A percentile compares a stretch with the other conserved stretches of the same genome.
Evolutionary conservation across 805 yeast species (phyloP).

Genomic region (Teunomyces gatunensis): DNA sequence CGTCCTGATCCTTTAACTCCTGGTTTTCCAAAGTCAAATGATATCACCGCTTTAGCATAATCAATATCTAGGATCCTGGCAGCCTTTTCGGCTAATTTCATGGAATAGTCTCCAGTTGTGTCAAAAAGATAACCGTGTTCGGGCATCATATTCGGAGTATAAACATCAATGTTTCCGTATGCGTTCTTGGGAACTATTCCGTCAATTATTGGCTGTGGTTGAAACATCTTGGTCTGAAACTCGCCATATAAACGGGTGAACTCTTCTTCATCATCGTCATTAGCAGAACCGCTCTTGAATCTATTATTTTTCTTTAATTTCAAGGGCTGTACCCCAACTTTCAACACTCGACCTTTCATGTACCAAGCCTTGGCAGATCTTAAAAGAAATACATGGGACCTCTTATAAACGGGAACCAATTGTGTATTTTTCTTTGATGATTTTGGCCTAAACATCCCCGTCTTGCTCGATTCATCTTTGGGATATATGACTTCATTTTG

Average conservation of each 20-base stretch:
- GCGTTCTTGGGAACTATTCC: conserved; percentile 75
- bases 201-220: conserved; percentile 62
- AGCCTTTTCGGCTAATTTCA: conserved; percentile 61
- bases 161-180: conserved; percentile 82
- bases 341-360: conserved; percentile 71
- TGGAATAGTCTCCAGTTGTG: conserved; percentile 21
- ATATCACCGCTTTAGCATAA: conserved; percentile 83
- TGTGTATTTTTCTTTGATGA: conserved; percentile 25
- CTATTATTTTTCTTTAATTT: conserved; percentile 39
- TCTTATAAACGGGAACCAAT: conserved; percentile 61
- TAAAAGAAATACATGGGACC: conserved; percentile 61
- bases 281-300: conserved; percentile 18
- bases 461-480: conserved; percentile 47
- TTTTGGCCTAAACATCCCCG: conserved; percentile 67
- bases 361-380: conserved; percentile 86
- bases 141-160: conserved; percentile 79
- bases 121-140: conserved; percentile 63
- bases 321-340: conserved; percentile 65
- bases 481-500: conserved; percentile 73
- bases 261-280: conserved; percentile 50
- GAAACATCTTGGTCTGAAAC: conserved; percentile 70
- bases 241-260: conserved; percentile 64
- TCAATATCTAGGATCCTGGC: conserved; percentile 70
- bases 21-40: conserved; percentile 66
- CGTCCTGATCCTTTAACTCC: conserved; percentile 18